phyloP scores from a whole-genome alignment of 768 basidiomycete species.

The Fistulinella prunicolor region DNA sequence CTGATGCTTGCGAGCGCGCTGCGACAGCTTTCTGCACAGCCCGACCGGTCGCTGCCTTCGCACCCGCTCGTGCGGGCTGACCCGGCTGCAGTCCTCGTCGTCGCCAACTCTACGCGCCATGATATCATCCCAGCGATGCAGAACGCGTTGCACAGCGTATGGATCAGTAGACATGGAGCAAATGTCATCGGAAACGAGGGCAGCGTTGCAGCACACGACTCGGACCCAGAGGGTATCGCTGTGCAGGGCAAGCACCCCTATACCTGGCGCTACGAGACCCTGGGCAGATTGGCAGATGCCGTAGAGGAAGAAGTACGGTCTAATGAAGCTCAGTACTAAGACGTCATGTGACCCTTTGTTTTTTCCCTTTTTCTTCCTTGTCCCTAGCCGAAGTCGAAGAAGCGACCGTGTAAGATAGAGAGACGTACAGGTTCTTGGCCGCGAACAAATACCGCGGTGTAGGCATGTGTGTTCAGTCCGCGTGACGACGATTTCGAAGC shows the following conservation, averaged over 20 bases:
- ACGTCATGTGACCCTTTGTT: conserved; percentile 1
- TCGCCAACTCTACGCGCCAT: conserved; percentile 65
- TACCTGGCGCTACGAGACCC: conserved; percentile 54
- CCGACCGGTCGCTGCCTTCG: conserved; percentile 19
- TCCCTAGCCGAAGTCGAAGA: conserved; percentile 1
- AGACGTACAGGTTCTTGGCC: no score
- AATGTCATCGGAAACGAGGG: conserved; percentile 37
- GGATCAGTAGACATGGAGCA: conserved; percentile 52
- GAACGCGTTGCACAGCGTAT: conserved; percentile 57
- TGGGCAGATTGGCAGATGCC: conserved; percentile 59
- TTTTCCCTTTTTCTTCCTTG: not conserved
- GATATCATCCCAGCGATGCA: conserved; percentile 62
- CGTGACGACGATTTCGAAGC: no score
- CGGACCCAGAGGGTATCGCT: conserved; percentile 13
- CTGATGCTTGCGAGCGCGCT: conserved; percentile 36
- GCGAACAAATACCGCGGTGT: no score
- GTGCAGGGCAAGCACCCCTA: conserved; percentile 32
- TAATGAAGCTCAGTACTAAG: not conserved
- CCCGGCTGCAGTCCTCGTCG: conserved; percentile 50
- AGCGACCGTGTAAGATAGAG: not conserved
- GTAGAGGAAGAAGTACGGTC: conserved; percentile 42
- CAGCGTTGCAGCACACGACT: conserved; percentile 30
- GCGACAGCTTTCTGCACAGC: conserved; percentile 22
- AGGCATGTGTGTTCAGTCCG: no score
- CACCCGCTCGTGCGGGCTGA: conserved; percentile 27